Percentiles rank a stretch among this genome's conserved stretches.
Conservation (phyloP, 176 grass and related monocot species). For the Aegilops tauschii region DNA sequence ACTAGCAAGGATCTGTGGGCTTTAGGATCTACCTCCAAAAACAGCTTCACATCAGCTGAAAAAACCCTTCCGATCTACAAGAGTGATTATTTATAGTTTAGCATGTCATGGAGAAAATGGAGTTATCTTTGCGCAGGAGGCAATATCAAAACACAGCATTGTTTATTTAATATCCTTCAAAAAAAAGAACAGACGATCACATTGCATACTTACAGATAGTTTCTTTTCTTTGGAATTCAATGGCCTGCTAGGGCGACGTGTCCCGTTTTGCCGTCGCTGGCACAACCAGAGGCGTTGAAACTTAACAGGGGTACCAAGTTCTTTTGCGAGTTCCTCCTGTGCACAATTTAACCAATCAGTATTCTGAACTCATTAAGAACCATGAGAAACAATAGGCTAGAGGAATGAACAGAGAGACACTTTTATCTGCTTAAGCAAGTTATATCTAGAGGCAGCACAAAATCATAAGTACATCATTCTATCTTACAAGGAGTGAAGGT, state of each 20-base stretch:
- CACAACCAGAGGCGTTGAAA: conserved; percentile 11
- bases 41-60: background rate
- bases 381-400: background rate
- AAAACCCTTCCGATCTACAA: conserved; percentile 9
- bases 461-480: background rate
- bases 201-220: background rate
- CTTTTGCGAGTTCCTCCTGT: background rate
- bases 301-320: background rate
- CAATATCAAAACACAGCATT: no score
- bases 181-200: background rate
- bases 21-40: background rate
- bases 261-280: background rate
- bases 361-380: background rate
- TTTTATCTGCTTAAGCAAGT: background rate
- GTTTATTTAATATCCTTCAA: background rate
- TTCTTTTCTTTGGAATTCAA: background rate
- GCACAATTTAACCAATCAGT: background rate
- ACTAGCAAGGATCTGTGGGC: background rate
- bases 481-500: background rate
- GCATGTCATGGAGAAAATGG: no score
- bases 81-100: background rate
- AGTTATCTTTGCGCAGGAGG: no score
- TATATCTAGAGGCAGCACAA: background rate
- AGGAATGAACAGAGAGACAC: background rate
- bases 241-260: background rate